These are phyloP conservation scores for Acer yangbiense DNA, from an alignment of 345 rosid species.

Conservation along the genomic window DNA sequence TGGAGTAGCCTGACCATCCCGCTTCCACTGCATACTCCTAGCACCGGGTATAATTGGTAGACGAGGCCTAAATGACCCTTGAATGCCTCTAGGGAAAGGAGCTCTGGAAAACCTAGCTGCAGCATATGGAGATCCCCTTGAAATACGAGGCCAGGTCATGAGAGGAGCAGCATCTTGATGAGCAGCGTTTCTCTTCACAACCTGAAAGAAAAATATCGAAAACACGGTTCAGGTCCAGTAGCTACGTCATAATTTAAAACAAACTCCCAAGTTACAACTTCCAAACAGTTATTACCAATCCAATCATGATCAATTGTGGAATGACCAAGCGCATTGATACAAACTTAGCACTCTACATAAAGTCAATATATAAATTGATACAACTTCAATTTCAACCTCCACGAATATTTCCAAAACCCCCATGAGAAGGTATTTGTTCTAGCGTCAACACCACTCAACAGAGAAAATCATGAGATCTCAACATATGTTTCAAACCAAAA, in stretches of 20 bases:
- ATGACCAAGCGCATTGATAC: background rate
- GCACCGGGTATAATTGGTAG: conserved; percentile 65
- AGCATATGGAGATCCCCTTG: conserved; percentile 46
- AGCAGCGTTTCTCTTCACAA: conserved; percentile 66
- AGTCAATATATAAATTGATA: background rate
- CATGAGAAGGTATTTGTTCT: background rate
- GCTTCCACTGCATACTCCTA: conserved; percentile 96
- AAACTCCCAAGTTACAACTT: background rate
- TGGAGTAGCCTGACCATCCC: conserved; percentile 52
- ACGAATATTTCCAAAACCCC: background rate
- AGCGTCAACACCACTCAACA: background rate
- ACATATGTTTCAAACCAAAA: background rate
- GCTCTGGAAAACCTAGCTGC: conserved; percentile 61
- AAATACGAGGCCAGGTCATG: conserved; percentile 65
- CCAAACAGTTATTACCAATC: background rate
- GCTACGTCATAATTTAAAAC: background rate
- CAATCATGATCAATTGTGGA: background rate
- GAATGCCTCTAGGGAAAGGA: conserved; percentile 61
- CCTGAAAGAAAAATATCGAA: conserved; percentile 42
- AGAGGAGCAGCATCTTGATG: conserved; percentile 55
- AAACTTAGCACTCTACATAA: background rate
- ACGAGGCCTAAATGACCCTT: conserved; percentile 66
- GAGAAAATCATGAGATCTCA: background rate
- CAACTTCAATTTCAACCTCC: conserved; percentile 7
- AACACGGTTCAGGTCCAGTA: conserved; percentile 12